A percentile compares a stretch with the other conserved stretches of the same genome.
These are phyloP conservation scores for Camellia oleifera DNA, from an alignment of 179 eudicot genomes.

Conservation along the genomic window DNA sequence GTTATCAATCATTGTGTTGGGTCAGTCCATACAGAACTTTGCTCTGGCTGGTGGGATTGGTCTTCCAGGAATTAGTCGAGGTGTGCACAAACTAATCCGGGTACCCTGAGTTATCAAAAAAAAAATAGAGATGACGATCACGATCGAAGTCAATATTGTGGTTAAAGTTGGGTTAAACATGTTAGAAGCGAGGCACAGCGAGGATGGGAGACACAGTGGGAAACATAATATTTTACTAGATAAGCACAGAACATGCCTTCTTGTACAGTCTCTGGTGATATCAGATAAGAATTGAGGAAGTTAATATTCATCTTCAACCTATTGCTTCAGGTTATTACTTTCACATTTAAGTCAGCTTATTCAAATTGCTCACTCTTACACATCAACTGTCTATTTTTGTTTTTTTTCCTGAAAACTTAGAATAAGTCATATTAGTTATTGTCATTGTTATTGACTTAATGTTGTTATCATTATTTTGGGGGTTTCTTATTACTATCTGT, in stretches of 20 bases:
- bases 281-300: not conserved
- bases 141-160: too few species aligned
- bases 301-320: not conserved
- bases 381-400: not conserved
- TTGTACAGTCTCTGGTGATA: not conserved
- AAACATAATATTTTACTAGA: too few species aligned
- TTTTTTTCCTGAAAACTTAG: not conserved
- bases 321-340: not conserved
- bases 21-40: too few species aligned
- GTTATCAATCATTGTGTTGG: too few species aligned
- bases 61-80: too few species aligned
- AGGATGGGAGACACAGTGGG: too few species aligned
- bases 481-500: not conserved
- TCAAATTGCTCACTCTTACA: conserved; percentile 2
- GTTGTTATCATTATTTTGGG: not conserved
- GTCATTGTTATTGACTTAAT: not conserved
- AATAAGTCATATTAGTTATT: not conserved
- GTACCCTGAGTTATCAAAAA: too few species aligned
- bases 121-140: too few species aligned
- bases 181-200: too few species aligned
- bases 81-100: too few species aligned
- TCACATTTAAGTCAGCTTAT: not conserved
- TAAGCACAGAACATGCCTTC: not conserved
- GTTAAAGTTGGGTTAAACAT: too few species aligned
- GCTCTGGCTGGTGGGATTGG: too few species aligned